Evolutionary conservation across 352 stramenopile genomes (phyloP).

Genomic region (Pythium aquatile): DNA sequence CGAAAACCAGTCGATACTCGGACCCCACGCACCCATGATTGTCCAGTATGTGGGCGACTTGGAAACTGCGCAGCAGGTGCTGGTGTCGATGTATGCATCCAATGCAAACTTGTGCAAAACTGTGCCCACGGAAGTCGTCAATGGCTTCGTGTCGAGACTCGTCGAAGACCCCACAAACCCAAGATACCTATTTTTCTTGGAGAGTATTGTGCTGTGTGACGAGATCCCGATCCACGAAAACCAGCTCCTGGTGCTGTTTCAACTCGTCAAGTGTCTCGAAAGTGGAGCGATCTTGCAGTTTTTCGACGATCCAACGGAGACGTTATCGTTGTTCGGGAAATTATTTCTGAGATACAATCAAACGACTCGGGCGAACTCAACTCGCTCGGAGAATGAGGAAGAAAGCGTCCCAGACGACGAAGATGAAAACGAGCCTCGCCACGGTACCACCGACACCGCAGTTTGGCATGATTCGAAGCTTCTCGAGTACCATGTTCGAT

Average conservation of each 20-base stretch:
- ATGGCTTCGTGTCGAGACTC: constrained; percentile 46
- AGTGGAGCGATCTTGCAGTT: constrained; percentile 47
- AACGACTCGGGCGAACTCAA: background rate
- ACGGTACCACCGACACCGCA: background rate
- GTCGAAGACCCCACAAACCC: constrained; percentile 42
- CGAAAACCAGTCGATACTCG: constrained; percentile 52
- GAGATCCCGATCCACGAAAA: constrained; percentile 63
- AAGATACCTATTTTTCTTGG: constrained; percentile 58
- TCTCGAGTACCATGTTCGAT: constrained; percentile 53
- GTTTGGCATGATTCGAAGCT: constrained; percentile 26
- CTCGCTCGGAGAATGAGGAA: background rate
- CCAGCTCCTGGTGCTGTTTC: constrained; percentile 63
- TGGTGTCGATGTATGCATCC: constrained; percentile 51
- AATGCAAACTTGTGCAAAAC: constrained; percentile 52
- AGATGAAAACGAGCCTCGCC: background rate
- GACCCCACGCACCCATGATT: constrained; percentile 48
- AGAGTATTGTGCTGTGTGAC: constrained; percentile 57
- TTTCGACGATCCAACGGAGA: constrained; percentile 44
- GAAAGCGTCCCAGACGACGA: background rate
- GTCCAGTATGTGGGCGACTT: constrained; percentile 51
- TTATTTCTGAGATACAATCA: constrained; percentile 33
- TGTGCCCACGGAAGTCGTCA: constrained; percentile 57
- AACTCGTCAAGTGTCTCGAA: constrained; percentile 65
- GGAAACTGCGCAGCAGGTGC: constrained; percentile 55
- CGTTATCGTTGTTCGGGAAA: constrained; percentile 28